Percentiles rank a stretch among this genome's conserved stretches.
Conservation (phyloP, 208 protist species). For the Spongospora subterranea region DNA sequence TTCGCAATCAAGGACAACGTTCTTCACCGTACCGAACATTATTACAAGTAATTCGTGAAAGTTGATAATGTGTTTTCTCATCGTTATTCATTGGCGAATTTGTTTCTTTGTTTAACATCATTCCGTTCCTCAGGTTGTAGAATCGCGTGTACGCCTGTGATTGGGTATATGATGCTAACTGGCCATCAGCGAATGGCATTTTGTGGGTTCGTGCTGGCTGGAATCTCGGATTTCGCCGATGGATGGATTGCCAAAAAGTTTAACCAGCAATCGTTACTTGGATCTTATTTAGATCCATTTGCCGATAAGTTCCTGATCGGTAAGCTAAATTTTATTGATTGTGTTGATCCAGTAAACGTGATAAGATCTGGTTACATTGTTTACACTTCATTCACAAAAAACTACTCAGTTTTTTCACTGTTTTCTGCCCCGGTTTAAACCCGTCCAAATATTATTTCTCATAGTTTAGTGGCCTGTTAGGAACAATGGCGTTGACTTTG, state of each 20-base stretch:
- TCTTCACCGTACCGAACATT: neutral
- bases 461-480: neutral
- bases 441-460: neutral
- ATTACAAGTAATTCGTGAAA: neutral
- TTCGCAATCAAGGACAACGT: neutral
- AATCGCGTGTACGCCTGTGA: conserved; percentile 3
- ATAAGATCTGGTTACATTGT: no score
- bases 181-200: neutral
- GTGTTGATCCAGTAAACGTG: no score
- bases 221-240: conserved; percentile 29
- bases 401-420: no score
- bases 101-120: neutral
- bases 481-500: neutral
- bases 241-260: conserved; percentile 35
- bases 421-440: no score
- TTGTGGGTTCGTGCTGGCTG: neutral
- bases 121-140: neutral
- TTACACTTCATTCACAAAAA: no score
- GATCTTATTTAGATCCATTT: conserved; percentile 27
- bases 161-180: neutral
- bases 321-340: no score
- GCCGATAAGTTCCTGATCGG: conserved; percentile 47
- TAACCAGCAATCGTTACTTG: neutral
- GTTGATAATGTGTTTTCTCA: no score
- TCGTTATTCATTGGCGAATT: no score